A percentile compares a stretch with the other conserved stretches of the same genome.
phyloP scores from a whole-genome alignment of 331 rosid species.

The Pyracantha coccinea region DNA sequence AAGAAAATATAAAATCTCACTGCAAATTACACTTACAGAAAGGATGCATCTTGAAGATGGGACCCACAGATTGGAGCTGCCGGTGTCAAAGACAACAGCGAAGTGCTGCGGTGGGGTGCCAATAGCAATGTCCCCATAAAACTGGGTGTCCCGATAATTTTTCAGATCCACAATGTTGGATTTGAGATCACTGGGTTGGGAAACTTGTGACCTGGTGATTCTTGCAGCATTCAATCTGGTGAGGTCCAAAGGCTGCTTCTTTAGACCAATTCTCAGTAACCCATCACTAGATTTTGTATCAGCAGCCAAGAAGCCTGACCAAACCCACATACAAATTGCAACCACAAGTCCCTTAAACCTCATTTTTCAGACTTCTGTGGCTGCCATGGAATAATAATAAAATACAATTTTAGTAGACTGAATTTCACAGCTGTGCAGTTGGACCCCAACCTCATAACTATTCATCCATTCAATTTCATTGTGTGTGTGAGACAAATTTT shows the following conservation, averaged over 20 bases:
- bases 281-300: conserved; percentile 34
- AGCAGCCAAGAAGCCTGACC: conserved; percentile 24
- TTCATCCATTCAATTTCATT: not conserved
- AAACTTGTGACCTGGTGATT: conserved; percentile 20
- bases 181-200: not conserved
- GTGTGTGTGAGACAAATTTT: not conserved
- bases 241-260: conserved; percentile 38
- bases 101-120: conserved; percentile 65
- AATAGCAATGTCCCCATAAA: conserved; percentile 64
- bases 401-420: not conserved
- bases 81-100: conserved; percentile 72
- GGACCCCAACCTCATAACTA: not conserved
- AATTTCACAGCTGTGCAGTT: not conserved
- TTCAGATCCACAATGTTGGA: conserved; percentile 38
- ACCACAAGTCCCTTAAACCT: conserved; percentile 23
- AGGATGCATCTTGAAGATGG: conserved; percentile 68
- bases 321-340: conserved; percentile 32
- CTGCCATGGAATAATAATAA: not conserved
- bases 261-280: conserved; percentile 47
- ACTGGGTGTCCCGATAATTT: conserved; percentile 61
- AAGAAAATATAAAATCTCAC: not conserved
- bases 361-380: conserved; percentile 17
- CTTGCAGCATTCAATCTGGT: conserved; percentile 40
- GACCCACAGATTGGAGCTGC: conserved; percentile 80
- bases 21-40: conserved; percentile 40